Base-by-base conservation (phyloP, 2,329 filamentous ascomycete genomes). In the Ceratocystis lukuohia region DNA sequence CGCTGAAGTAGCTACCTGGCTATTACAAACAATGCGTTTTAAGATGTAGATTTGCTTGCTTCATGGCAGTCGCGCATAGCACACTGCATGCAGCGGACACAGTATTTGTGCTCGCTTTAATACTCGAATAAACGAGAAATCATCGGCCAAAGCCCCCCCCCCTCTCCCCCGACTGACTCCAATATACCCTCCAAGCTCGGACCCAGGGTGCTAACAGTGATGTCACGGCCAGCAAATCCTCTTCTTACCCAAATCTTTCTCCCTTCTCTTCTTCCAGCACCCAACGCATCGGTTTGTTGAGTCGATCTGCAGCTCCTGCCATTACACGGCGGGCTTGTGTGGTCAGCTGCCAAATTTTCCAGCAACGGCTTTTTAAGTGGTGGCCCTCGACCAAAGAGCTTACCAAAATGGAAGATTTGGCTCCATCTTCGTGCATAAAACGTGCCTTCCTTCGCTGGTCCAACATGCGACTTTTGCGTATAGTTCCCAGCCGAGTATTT, bases 351-450 rank as follows among this genome's bases (percentile, higher is more conserved):
- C 53, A 30, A 30, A 37, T 59, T 59, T 59, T 37, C 53, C 53
- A 30, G 53, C 7, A 30, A 30, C 28, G 25, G 53, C 7, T 33
- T 59, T n/a, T n/a, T 33, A 59, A 59, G 28, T 59, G 53, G 53
- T 59, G 28, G 53, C n/a, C 28, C 8, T 37, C 30, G 33, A 37
- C 33, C 33, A 10, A 37, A 10, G 33, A 37, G 33, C 33, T 30
- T 30, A 15, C 6, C 53, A 25, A 59, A 33, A 59, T 10, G 28
- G 53, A 17, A 59, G 61, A 33, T 28, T 30, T 28, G 53, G 56
- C 64, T 48, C 64, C 64, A 61, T 65, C 41, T 48, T 65, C 25
- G 64, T 65, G 64, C 64, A 65, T 65, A 22, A 63, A n/a, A 65
- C 44, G 37, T 53, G 22, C 56, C 53, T 44, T 65, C 64, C 64